Percentiles rank a stretch among this genome's conserved stretches.
Conservation (phyloP, 495 filamentous ascomycete species). For the Daldinia grandis region DNA sequence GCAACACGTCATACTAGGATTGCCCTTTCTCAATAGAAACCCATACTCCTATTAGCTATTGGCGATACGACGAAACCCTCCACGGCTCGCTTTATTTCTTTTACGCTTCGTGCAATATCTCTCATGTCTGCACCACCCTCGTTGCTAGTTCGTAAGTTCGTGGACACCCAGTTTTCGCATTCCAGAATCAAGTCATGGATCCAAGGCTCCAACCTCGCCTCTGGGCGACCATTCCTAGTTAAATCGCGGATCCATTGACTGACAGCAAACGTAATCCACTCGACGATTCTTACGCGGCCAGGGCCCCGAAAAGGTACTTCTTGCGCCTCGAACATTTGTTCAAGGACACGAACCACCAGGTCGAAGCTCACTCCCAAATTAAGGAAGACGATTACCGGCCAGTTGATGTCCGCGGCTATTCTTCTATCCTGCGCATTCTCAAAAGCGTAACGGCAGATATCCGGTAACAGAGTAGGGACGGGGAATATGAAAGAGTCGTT, state of each 20-base stretch:
- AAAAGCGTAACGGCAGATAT: slow-evolving; percentile 79
- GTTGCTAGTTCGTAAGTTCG: slow-evolving; percentile 29
- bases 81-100: slow-evolving; percentile 35
- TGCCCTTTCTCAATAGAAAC: slow-evolving; percentile 37
- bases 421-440: slow-evolving; percentile 73
- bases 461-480: slow-evolving; percentile 64
- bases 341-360: slow-evolving; percentile 76
- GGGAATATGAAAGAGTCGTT: slow-evolving; percentile 79
- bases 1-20: slow-evolving; percentile 1
- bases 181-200: slow-evolving; percentile 53
- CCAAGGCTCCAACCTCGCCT: slow-evolving; percentile 50
- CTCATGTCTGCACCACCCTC: slow-evolving; percentile 46
- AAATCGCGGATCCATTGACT: slow-evolving; percentile 55
- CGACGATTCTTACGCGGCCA: slow-evolving; percentile 50
- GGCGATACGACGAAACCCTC: slow-evolving; percentile 38
- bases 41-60: slow-evolving; percentile 33
- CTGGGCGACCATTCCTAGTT: slow-evolving; percentile 48
- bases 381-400: slow-evolving; percentile 84
- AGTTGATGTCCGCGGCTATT: slow-evolving; percentile 67
- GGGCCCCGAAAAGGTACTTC: slow-evolving; percentile 81
- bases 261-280: slow-evolving; percentile 53
- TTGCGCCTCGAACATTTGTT: slow-evolving; percentile 82
- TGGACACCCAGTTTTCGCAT: slow-evolving; percentile 50
- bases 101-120: slow-evolving; percentile 32
- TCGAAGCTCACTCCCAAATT: slow-evolving; percentile 79